A percentile compares a stretch with the other conserved stretches of the same genome.
Evolutionary conservation across 202 grass and related monocot genomes (phyloP).

Genomic region (Bolboschoenoplectus hybrid): DNA sequence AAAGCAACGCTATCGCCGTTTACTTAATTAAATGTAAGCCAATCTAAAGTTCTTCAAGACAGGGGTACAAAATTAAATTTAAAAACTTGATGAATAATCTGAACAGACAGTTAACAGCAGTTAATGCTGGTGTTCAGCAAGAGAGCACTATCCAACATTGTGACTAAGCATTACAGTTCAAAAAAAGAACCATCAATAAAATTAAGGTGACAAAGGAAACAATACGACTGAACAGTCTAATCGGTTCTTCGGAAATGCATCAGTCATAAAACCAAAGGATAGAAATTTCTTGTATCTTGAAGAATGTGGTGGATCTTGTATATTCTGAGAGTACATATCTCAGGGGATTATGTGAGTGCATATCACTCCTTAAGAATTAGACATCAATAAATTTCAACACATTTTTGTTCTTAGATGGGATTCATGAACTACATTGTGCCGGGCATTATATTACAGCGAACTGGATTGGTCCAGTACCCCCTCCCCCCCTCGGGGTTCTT

Average conservation of each 20-base stretch:
- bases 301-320: neutral
- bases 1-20: neutral
- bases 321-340: neutral
- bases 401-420: neutral
- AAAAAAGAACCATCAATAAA: too few species aligned
- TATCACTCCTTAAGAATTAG: neutral
- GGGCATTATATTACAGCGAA: neutral
- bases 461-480: neutral
- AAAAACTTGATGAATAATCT: too few species aligned
- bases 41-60: neutral
- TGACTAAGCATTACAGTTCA: too few species aligned
- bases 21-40: neutral
- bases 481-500: neutral
- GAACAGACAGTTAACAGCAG: too few species aligned
- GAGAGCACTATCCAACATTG: too few species aligned
- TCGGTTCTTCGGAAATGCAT: too few species aligned
- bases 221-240: too few species aligned
- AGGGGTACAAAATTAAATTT: too few species aligned
- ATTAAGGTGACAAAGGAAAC: too few species aligned
- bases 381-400: neutral
- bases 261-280: too few species aligned
- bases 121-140: too few species aligned
- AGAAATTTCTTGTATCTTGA: neutral
- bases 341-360: neutral
- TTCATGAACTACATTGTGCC: neutral